Evolutionary conservation across 2,329 filamentous ascomycete species (phyloP).

Genomic region (Boeremia lycopersici): DNA sequence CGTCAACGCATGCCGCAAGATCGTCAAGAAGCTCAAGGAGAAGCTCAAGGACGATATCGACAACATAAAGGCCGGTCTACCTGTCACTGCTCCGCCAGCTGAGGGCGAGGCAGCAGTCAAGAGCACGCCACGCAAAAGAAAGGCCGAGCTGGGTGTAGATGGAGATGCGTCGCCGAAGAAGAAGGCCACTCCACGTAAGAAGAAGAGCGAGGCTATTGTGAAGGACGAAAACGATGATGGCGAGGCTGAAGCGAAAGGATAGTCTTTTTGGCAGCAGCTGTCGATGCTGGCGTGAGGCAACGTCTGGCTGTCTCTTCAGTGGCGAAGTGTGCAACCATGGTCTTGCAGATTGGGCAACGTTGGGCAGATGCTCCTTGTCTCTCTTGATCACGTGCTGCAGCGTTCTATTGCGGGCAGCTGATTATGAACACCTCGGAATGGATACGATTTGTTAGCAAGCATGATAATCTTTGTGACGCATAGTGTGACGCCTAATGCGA

Average conservation of each 20-base stretch:
- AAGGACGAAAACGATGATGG: conserved; percentile 12
- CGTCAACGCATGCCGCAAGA: conserved; percentile 32
- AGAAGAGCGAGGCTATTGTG: conserved; percentile 7
- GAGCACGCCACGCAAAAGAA: conserved; percentile 17
- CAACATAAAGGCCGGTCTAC: conserved; percentile 23
- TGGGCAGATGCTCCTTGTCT: no score
- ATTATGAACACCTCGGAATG: no score
- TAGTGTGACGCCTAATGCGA: not conserved
- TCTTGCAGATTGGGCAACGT: no score
- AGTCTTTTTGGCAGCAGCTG: no score
- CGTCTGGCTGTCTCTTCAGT: not conserved
- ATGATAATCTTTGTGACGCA: not conserved
- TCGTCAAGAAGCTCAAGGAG: conserved; percentile 32
- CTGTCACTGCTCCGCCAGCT: conserved; percentile 4
- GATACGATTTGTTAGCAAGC: no score
- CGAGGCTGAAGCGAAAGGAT: not conserved
- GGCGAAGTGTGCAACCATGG: not conserved
- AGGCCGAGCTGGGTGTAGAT: conserved; percentile 7
- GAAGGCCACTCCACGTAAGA: conserved; percentile 22
- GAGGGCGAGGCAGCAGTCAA: conserved; percentile 12
- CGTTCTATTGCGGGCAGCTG: not conserved
- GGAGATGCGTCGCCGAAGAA: conserved; percentile 17
- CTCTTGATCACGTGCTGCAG: not conserved
- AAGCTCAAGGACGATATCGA: conserved; percentile 32
- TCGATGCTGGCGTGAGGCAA: no score